Conservation (phyloP, 768 basidiomycete genomes). For the Boletus vermiculosoides region DNA sequence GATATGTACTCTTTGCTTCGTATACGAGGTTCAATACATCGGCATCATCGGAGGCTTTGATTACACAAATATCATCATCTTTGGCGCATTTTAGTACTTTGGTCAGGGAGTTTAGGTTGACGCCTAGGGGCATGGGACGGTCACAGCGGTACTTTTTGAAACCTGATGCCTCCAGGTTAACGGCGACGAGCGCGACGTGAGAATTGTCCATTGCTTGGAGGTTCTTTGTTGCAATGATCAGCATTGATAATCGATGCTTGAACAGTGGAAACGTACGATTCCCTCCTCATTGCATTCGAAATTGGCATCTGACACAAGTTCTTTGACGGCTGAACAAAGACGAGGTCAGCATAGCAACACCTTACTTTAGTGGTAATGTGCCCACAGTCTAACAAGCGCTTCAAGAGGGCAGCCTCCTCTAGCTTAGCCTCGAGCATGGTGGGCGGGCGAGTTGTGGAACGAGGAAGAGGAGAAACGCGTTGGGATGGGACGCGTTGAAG, state of each 20-base stretch:
- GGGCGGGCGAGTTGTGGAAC: conserved; percentile 8
- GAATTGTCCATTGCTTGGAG: conserved; percentile 99
- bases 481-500: conserved; percentile 29
- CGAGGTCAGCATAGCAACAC: not conserved
- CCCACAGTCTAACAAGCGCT: conserved; percentile 91
- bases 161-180: conserved; percentile 72
- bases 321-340: conserved; percentile 78
- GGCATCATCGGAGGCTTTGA: conserved; percentile 89
- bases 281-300: conserved; percentile 97
- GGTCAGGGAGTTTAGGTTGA: conserved; percentile 82
- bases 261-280: conserved; percentile 50
- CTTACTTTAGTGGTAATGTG: conserved; percentile 1
- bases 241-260: not conserved
- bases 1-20: conserved; percentile 77
- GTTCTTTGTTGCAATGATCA: conserved; percentile 40
- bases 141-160: conserved; percentile 93
- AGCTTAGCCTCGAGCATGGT: conserved; percentile 90
- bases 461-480: conserved; percentile 14
- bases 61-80: conserved; percentile 88
- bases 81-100: conserved; percentile 98
- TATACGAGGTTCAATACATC: conserved; percentile 88
- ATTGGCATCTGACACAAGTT: conserved; percentile 96
- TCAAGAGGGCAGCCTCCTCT: conserved; percentile 81
- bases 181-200: conserved; percentile 94
- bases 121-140: conserved; percentile 87